phyloP scores from a whole-genome alignment of 371 early-diverging fungal species.

The Gilbertella persicaria region DNA sequence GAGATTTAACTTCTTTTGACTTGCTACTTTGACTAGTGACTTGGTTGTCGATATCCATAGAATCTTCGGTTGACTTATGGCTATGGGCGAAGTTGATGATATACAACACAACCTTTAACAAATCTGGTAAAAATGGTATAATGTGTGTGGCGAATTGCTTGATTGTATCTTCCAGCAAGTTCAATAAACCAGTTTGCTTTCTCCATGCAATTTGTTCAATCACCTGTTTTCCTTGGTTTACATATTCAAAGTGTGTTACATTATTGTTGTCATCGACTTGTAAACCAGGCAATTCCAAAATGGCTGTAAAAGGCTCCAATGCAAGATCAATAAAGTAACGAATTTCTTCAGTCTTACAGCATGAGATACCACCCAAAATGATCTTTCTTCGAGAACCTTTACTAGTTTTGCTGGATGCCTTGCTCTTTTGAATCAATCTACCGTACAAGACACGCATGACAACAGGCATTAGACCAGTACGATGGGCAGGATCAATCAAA shows the following conservation, averaged over 20 bases:
- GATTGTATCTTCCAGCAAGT: slow-evolving; percentile 77
- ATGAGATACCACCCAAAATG: slow-evolving; percentile 76
- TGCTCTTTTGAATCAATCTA: slow-evolving; percentile 76
- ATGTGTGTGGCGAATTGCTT: slow-evolving; percentile 77
- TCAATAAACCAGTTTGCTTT: slow-evolving; percentile 81
- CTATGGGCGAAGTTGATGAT: slow-evolving; percentile 60
- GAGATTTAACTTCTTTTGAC: slow-evolving; percentile 64
- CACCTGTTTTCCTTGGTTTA: slow-evolving; percentile 21
- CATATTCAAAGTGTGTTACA: slow-evolving; percentile 20
- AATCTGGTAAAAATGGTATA: slow-evolving; percentile 66
- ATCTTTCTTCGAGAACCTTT: slow-evolving; percentile 70
- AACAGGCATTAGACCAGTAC: slow-evolving; percentile 69
- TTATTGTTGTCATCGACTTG: slow-evolving; percentile 17
- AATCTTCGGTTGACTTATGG: slow-evolving; percentile 19
- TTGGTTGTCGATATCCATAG: slow-evolving; percentile 36
- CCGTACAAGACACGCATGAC: slow-evolving; percentile 89
- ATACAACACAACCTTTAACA: slow-evolving; percentile 73
- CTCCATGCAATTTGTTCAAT: slow-evolving; percentile 52
- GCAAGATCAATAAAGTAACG: slow-evolving; percentile 76
- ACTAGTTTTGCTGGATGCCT: slow-evolving; percentile 59
- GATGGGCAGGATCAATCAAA: slow-evolving; percentile 67
- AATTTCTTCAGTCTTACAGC: slow-evolving; percentile 67
- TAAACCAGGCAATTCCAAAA: slow-evolving; percentile 38
- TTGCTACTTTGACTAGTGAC: slow-evolving; percentile 36
- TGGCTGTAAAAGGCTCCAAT: slow-evolving; percentile 70